These are phyloP conservation scores for Rhazya stricta DNA, from an alignment of 257 asterid genomes.

Conservation along the genomic window DNA sequence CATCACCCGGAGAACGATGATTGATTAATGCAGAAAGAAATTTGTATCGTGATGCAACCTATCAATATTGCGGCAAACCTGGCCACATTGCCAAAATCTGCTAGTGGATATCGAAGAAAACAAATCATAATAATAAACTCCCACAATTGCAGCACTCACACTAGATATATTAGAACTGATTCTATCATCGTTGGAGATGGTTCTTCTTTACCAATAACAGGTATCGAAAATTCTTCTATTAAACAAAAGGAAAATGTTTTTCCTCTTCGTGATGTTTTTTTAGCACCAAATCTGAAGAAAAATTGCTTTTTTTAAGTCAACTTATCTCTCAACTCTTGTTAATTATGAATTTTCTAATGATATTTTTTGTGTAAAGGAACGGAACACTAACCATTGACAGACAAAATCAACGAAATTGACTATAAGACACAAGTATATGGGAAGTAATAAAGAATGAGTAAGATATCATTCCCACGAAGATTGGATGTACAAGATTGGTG, in stretches of 20 bases:
- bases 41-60: not conserved
- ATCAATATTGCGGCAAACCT: not conserved
- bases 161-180: not conserved
- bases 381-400: too few species aligned
- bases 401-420: too few species aligned
- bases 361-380: not conserved
- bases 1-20: not conserved
- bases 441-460: too few species aligned
- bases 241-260: not conserved
- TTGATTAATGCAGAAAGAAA: not conserved
- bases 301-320: not conserved
- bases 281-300: too few species aligned
- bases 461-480: too few species aligned
- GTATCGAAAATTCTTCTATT: not conserved
- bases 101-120: not conserved
- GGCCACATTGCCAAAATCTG: not conserved
- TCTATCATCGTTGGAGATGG: not conserved
- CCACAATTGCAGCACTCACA: constrained; percentile 2
- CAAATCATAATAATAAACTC: not conserved
- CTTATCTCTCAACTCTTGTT: too few species aligned
- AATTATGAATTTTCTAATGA: too few species aligned
- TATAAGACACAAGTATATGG: too few species aligned
- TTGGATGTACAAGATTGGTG: too few species aligned
- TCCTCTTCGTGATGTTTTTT: not conserved
- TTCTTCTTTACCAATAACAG: not conserved